phyloP scores from a whole-genome alignment of 1,139 yeast genomes.

The Suhomyces atakaporum region DNA sequence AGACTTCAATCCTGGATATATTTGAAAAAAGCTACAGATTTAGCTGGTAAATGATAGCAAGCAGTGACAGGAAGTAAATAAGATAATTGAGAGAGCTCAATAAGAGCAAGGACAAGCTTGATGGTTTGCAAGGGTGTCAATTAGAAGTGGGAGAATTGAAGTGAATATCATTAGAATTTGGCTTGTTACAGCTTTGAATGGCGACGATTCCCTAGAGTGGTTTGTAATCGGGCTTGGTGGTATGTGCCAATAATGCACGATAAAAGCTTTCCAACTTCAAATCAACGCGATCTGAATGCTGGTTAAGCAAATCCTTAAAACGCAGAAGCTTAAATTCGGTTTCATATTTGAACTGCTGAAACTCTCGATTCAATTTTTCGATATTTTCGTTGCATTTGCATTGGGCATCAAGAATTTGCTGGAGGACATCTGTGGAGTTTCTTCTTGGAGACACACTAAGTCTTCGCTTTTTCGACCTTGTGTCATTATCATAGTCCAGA shows the following conservation, averaged over 20 bases:
- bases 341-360: conserved; percentile 12
- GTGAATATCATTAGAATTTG: no score
- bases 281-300: conserved; percentile 12
- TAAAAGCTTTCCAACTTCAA: conserved; percentile 11
- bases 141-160: no score
- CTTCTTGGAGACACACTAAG: not conserved
- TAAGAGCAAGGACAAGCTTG: no score
- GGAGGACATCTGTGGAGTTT: conserved; percentile 4
- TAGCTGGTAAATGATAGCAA: no score
- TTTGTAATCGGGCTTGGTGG: not conserved
- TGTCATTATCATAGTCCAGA: not conserved
- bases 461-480: not conserved
- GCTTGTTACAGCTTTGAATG: no score
- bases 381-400: conserved; percentile 10
- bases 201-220: no score
- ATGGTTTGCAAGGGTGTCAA: no score
- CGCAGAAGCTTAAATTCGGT: conserved; percentile 13
- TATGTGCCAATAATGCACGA: conserved; percentile 4
- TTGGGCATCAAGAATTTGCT: conserved; percentile 12
- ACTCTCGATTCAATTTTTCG: conserved; percentile 11
- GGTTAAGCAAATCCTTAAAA: conserved; percentile 8
- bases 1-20: no score
- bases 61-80: no score
- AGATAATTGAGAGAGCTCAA: no score
- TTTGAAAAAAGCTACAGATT: no score